Evolutionary conservation across 495 filamentous ascomycete genomes (phyloP), one percentile per base, ranked within the genome.

Genomic region (Penicillium atrosanguineum): DNA sequence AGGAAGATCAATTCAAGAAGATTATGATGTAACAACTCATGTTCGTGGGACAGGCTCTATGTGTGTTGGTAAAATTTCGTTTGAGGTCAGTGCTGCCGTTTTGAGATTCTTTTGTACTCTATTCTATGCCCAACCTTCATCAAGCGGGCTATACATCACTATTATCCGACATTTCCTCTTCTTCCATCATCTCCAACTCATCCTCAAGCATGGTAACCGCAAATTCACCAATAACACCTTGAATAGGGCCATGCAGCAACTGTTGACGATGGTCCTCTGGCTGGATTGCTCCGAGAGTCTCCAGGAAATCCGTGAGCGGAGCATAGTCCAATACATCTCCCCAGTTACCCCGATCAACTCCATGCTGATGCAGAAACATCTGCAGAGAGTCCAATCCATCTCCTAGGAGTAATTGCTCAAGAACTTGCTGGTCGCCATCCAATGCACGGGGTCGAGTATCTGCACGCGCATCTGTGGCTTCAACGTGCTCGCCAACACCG

Each of bases 271-370:
- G 51, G 14, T 56, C 38, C 20, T 64, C 62, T 1, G 71, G 64
- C 45, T 62, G 59, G 8, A 75, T 53, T 9, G 47, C 60, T 12
- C 59, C 46, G 12, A 76, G 51, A 12, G 65, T 68, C 50, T 74
- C 70, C 18, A 74, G 55, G 48, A 75, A 78, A 42, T 75, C 69
- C 1, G 56, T 65, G 44, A 78, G 43, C 1, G 72, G 69, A 21
- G 62, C 61, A 44, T 67, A 69, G 41, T 75, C 70, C 15, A 70
- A 44, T 1, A 70, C 65, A 2, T 71, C 68, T 15, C 66, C 66
- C 74, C 74, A 78, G 44, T 78, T 78, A 6, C 74, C 74, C 6
- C 71, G 67, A 44, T 78, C 74, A 25, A 78, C 67, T 4, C 74
- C 74, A 46, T 75, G 62, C 50, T 78, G 67, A 19, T 58, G 57